phyloP scores from a whole-genome alignment of 2,329 filamentous ascomycete genomes.

The Nigrograna mackinnonii region DNA sequence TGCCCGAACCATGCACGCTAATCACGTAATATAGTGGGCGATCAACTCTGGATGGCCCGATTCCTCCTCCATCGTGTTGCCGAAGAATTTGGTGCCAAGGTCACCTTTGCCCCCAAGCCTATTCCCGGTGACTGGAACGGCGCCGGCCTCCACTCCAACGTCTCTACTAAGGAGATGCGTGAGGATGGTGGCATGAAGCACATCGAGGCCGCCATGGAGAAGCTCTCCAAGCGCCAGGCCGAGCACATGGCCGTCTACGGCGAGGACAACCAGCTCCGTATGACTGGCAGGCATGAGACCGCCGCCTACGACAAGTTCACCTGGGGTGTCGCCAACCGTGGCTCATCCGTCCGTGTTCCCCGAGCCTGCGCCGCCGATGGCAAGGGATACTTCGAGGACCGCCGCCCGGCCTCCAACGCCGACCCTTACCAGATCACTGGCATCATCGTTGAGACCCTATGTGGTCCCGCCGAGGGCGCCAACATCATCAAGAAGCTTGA shows the following conservation, averaged over 20 bases:
- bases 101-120: slow-evolving; percentile 94
- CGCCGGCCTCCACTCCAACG: slow-evolving; percentile 91
- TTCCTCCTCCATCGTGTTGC: slow-evolving; percentile 89
- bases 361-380: slow-evolving; percentile 82
- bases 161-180: slow-evolving; percentile 88
- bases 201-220: slow-evolving; percentile 77
- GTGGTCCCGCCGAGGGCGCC: slow-evolving; percentile 53
- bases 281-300: slow-evolving; percentile 94
- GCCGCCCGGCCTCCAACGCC: slow-evolving; percentile 74
- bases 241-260: slow-evolving; percentile 85
- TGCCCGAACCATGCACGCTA: slow-evolving; percentile 15
- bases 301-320: slow-evolving; percentile 91
- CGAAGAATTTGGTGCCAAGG: slow-evolving; percentile 95
- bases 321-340: slow-evolving; percentile 95
- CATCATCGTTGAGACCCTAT: slow-evolving; percentile 75
- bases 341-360: slow-evolving; percentile 90
- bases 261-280: slow-evolving; percentile 91
- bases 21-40: slow-evolving; percentile 67
- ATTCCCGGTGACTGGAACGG: slow-evolving; percentile 97
- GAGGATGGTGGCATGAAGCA: slow-evolving; percentile 91
- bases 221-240: slow-evolving; percentile 52
- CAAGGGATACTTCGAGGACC: slow-evolving; percentile 88
- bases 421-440: slow-evolving; percentile 85
- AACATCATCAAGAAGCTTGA: slow-evolving; percentile 47
- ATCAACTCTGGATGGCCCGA: slow-evolving; percentile 93